These are phyloP conservation scores for Sextonia rubra DNA, from an alignment of 164 flowering plant species.

Conservation along the genomic window DNA sequence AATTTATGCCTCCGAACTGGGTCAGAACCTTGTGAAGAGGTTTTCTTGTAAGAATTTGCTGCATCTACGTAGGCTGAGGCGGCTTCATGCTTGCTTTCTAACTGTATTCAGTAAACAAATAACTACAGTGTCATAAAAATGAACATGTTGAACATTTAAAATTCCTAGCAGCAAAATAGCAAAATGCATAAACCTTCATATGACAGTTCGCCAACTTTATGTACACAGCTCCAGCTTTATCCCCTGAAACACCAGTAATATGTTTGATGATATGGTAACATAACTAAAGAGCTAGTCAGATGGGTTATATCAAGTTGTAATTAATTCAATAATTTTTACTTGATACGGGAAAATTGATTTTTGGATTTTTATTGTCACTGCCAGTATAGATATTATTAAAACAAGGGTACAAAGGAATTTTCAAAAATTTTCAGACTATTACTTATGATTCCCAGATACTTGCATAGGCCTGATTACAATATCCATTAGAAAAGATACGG, in stretches of 20 bases:
- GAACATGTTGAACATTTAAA: neutral
- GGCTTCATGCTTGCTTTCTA: slow-evolving; percentile 66
- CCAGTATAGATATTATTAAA: too few species aligned
- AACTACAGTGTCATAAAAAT: neutral
- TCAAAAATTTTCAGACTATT: too few species aligned
- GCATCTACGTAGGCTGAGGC: slow-evolving; percentile 58
- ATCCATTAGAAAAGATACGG: too few species aligned
- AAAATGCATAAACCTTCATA: slow-evolving; percentile 25
- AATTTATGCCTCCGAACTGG: neutral
- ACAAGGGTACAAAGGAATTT: too few species aligned
- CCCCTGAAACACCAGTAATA: slow-evolving; percentile 28
- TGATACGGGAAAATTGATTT: too few species aligned
- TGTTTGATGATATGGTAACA: neutral
- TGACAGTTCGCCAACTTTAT: slow-evolving; percentile 37
- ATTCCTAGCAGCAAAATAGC: neutral
- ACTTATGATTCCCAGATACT: too few species aligned
- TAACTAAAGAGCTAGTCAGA: neutral
- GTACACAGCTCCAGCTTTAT: slow-evolving; percentile 36
- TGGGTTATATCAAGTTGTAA: too few species aligned
- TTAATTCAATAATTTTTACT: too few species aligned
- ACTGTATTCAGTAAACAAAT: slow-evolving; percentile 20
- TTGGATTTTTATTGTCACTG: too few species aligned
- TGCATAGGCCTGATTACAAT: too few species aligned
- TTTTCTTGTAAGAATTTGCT: slow-evolving; percentile 53
- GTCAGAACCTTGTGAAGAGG: slow-evolving; percentile 31